phyloP scores from a whole-genome alignment of 371 early-diverging fungal species.

The Zopfochytrium polystomum region DNA sequence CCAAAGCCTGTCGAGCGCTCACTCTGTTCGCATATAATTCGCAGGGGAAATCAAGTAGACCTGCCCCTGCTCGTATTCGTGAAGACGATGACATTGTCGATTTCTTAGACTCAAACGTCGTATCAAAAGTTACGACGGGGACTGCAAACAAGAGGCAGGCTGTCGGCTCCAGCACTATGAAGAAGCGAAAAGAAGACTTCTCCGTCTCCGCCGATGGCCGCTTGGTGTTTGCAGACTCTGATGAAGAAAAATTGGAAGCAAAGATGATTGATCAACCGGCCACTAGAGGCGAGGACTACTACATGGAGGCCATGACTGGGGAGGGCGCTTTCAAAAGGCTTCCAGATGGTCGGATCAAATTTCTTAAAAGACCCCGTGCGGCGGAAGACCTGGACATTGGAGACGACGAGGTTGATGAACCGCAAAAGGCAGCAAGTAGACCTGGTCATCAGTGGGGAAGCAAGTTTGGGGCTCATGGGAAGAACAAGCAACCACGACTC shows the following conservation, averaged over 20 bases:
- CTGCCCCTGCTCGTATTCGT: conserved; percentile 31
- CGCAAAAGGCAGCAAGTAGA: conserved; percentile 18
- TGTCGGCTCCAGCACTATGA: conserved; percentile 1
- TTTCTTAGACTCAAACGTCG: conserved; percentile 83
- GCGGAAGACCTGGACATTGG: conserved; percentile 32
- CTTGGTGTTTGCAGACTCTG: conserved; percentile 71
- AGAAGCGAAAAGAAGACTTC: conserved; percentile 51
- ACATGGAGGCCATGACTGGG: conserved; percentile 70
- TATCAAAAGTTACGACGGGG: conserved; percentile 63
- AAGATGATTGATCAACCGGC: too few species aligned
- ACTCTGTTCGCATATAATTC: too few species aligned
- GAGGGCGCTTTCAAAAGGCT: conserved; percentile 84
- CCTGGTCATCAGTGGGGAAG: conserved; percentile 55
- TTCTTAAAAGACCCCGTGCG: conserved; percentile 50
- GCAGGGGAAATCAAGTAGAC: conserved; percentile 6
- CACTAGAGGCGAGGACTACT: conserved; percentile 68
- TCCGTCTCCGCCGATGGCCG: conserved; percentile 71
- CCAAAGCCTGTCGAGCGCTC: too few species aligned
- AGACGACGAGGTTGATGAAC: conserved; percentile 19
- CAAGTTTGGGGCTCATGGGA: conserved; percentile 20
- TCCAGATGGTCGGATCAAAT: conserved; percentile 81
- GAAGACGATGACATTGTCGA: conserved; percentile 75
- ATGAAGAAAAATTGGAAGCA: conserved; percentile 17
- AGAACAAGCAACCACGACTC: conserved; percentile 11
- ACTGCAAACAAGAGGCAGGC: conserved; percentile 22